Evolutionary conservation across 768 basidiomycete genomes (phyloP).

Genomic region (Phanerochaete carnosa): DNA sequence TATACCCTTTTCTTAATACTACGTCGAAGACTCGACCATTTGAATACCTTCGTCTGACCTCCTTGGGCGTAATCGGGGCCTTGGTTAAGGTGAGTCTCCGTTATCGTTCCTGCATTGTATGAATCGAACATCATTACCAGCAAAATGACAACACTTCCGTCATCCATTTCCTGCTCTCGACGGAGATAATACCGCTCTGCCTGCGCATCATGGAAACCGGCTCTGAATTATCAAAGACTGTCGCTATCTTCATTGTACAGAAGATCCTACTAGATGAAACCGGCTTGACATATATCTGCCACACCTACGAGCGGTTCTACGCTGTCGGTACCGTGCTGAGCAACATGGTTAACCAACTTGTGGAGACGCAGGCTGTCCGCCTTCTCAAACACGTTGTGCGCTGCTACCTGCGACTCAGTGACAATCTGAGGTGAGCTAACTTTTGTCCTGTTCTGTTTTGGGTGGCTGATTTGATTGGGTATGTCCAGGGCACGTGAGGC

Average conservation of each 20-base stretch:
- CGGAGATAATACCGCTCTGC: conserved; percentile 99
- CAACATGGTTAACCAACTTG: conserved; percentile 98
- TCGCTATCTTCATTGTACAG: conserved; percentile 99
- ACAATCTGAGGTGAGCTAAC: conserved; percentile 79
- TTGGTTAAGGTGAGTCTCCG: conserved; percentile 83
- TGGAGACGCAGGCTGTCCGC: conserved; percentile 96
- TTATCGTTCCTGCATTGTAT: not conserved
- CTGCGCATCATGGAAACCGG: conserved; percentile 99
- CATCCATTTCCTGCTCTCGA: conserved; percentile 97
- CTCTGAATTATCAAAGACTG: conserved; percentile 96
- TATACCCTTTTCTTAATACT: conserved; percentile 98
- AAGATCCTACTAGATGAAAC: conserved; percentile 97
- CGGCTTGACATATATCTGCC: conserved; percentile 96
- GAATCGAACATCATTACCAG: conserved; percentile 33
- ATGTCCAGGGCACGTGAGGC: conserved; percentile 85
- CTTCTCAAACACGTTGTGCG: conserved; percentile 97
- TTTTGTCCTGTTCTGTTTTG: conserved; percentile 4
- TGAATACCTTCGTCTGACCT: conserved; percentile 98
- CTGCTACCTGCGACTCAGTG: conserved; percentile 93
- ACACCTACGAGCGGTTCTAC: conserved; percentile 99
- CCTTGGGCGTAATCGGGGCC: conserved; percentile 98
- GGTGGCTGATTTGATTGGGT: conserved; percentile 1
- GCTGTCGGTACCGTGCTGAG: conserved; percentile 97
- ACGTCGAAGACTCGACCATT: conserved; percentile 99
- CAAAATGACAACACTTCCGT: conserved; percentile 99